A percentile compares a stretch with the other conserved stretches of the same genome.
phyloP scores from a whole-genome alignment of 1,284 basidiomycete genomes.

The Schizopora paradoxa region DNA sequence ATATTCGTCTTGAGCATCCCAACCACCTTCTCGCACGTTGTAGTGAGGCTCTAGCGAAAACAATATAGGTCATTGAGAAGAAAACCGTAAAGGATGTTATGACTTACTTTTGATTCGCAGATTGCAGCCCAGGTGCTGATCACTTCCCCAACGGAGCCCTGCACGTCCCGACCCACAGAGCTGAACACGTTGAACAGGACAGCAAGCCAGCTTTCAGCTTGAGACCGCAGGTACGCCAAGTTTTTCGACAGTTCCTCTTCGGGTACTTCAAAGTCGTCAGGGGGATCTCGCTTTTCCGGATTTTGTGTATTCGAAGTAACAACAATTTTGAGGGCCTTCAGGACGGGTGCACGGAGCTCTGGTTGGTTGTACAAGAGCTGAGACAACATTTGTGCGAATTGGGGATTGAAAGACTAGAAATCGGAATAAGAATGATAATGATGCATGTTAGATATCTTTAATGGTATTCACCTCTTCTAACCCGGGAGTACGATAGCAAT shows the following conservation, averaged over 20 bases:
- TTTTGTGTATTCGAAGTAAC: constrained; percentile 61
- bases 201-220: constrained; percentile 90
- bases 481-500: constrained; percentile 65
- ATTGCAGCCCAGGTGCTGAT: constrained; percentile 85
- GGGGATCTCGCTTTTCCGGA: constrained; percentile 14
- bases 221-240: constrained; percentile 66
- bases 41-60: constrained; percentile 58
- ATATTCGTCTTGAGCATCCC: constrained; percentile 75
- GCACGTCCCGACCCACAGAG: constrained; percentile 70
- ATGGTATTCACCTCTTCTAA: constrained; percentile 42
- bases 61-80: constrained; percentile 8
- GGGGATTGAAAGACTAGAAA: constrained; percentile 59
- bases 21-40: constrained; percentile 79
- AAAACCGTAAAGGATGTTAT: neutral
- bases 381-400: constrained; percentile 84
- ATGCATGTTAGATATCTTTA: neutral
- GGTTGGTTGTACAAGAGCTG: constrained; percentile 89
- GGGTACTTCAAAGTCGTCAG: constrained; percentile 27
- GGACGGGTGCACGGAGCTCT: constrained; percentile 75
- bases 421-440: neutral
- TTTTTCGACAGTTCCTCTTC: constrained; percentile 62
- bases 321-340: constrained; percentile 76
- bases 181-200: constrained; percentile 97
- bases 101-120: constrained; percentile 58
- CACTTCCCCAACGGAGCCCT: constrained; percentile 84